phyloP scores from a whole-genome alignment of 2,329 filamentous ascomycete genomes.

The Xylaria sp. region DNA sequence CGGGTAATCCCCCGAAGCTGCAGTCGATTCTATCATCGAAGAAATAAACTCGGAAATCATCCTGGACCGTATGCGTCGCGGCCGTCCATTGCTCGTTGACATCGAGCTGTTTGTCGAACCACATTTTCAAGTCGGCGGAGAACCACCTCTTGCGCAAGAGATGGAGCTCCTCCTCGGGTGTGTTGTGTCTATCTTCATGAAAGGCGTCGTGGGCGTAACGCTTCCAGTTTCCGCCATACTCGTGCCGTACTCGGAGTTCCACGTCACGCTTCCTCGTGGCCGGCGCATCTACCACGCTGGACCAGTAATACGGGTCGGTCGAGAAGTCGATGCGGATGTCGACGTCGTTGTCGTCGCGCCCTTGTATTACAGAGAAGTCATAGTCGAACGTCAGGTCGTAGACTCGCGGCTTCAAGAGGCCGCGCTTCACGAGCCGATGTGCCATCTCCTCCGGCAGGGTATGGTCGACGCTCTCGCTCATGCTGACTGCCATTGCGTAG shows the following conservation, averaged over 20 bases:
- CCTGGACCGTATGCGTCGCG: slow-evolving; percentile 28
- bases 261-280: slow-evolving; percentile 37
- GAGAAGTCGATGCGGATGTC: slow-evolving; percentile 55
- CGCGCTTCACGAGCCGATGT: slow-evolving; percentile 6
- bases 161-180: slow-evolving; percentile 29
- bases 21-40: slow-evolving; percentile 16
- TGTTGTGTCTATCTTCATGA: slow-evolving; percentile 21
- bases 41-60: slow-evolving; percentile 28
- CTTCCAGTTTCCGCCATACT: slow-evolving; percentile 33
- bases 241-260: slow-evolving; percentile 27
- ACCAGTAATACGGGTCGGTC: slow-evolving; percentile 54
- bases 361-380: slow-evolving; percentile 50
- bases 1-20: slow-evolving; percentile 18
- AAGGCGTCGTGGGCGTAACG: slow-evolving; percentile 25
- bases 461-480: slow-evolving; percentile 36
- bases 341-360: slow-evolving; percentile 47
- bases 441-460: slow-evolving; percentile 20
- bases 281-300: slow-evolving; percentile 45
- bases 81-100: slow-evolving; percentile 25
- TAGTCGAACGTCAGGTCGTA: slow-evolving; percentile 56
- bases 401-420: slow-evolving; percentile 39
- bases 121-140: slow-evolving; percentile 26
- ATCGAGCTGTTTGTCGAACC: slow-evolving; percentile 27
- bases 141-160: slow-evolving; percentile 26
- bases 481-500: slow-evolving; percentile 53